Percentiles rank a stretch among this genome's conserved stretches.
phyloP scores from a whole-genome alignment of 371 early-diverging fungal genomes.

The Dinochytrium kinnereticum region DNA sequence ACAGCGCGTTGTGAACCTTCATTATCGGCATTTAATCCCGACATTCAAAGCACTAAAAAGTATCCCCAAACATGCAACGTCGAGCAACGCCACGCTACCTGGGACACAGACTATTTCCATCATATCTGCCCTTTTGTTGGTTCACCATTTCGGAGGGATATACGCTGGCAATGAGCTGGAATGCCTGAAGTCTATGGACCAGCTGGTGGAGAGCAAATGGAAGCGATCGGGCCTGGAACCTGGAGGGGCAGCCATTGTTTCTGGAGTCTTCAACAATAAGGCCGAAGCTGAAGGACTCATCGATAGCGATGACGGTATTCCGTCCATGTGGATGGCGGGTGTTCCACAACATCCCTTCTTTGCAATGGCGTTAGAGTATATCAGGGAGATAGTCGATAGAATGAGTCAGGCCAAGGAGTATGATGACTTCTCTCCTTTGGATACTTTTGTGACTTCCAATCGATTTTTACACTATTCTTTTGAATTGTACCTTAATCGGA shows the following conservation, averaged over 20 bases:
- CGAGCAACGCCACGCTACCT: neutral
- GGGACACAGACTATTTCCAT: neutral
- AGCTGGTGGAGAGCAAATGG: neutral
- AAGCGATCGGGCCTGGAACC: neutral
- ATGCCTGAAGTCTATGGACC: neutral
- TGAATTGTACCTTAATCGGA: neutral
- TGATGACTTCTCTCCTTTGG: neutral
- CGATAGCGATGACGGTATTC: neutral
- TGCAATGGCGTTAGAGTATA: neutral
- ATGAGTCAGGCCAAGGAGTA: neutral
- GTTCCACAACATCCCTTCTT: neutral
- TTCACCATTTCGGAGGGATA: conserved; percentile 1
- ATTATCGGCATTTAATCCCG: neutral
- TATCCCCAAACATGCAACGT: neutral
- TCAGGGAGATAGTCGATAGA: neutral
- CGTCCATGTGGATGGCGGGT: neutral
- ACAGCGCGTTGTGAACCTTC: neutral
- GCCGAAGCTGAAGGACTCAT: neutral
- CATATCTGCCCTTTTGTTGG: neutral
- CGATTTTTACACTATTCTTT: neutral
- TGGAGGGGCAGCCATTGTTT: neutral
- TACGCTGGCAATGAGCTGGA: neutral
- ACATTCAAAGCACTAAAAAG: neutral
- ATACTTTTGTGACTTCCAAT: neutral
- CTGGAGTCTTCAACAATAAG: neutral